Percentiles rank a stretch among this genome's conserved stretches.
phyloP scores from a whole-genome alignment of 805 yeast genomes.

The Ogataea henricii region DNA sequence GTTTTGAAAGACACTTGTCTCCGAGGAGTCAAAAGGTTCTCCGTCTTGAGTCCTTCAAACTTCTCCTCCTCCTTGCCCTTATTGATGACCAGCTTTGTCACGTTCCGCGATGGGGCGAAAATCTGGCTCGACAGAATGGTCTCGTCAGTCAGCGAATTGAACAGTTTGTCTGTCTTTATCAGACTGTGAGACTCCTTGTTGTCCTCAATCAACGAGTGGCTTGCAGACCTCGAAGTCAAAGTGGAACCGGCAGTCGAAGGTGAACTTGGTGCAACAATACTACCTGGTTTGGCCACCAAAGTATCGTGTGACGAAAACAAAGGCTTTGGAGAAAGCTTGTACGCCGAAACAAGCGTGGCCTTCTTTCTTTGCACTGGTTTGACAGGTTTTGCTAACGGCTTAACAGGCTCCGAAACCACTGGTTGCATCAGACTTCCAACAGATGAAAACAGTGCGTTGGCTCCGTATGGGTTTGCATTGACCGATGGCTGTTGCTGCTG shows the following conservation, averaged over 20 bases:
- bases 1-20: constrained; percentile 38
- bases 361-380: constrained; percentile 53
- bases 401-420: constrained; percentile 45
- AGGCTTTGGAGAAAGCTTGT: constrained; percentile 66
- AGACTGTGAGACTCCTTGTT: constrained; percentile 15
- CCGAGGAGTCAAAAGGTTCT: constrained; percentile 24
- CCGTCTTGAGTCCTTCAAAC: constrained; percentile 26
- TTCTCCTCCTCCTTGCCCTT: constrained; percentile 31
- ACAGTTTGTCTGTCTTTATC: constrained; percentile 29
- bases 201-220: constrained; percentile 24
- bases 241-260: constrained; percentile 26
- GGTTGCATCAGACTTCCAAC: constrained; percentile 39
- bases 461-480: constrained; percentile 74
- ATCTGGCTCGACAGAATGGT: constrained; percentile 72
- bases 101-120: constrained; percentile 61
- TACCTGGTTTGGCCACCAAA: constrained; percentile 24
- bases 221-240: constrained; percentile 27
- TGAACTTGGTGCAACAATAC: constrained; percentile 22
- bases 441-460: constrained; percentile 62
- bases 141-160: constrained; percentile 56
- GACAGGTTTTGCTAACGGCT: constrained; percentile 54
- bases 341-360: constrained; percentile 60
- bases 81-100: constrained; percentile 57
- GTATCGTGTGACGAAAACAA: constrained; percentile 41
- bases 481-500: constrained; percentile 33